These are phyloP conservation scores for Aureobasidium melanogenum DNA, from an alignment of 2,329 filamentous ascomycete genomes.

Conservation along the genomic window DNA sequence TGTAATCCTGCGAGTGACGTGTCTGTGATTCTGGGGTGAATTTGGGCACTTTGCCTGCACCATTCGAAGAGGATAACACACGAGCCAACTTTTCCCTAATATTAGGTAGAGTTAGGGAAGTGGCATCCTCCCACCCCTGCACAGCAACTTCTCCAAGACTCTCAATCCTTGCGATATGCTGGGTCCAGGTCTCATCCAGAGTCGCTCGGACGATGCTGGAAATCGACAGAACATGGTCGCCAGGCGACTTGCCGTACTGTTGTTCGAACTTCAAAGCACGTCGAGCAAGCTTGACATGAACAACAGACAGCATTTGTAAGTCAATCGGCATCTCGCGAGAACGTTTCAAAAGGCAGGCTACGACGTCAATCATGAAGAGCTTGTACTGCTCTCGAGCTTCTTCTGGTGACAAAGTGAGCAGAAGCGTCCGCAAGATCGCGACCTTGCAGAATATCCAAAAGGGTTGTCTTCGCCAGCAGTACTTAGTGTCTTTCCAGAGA, in stretches of 20 bases:
- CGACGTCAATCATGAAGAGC: constrained; percentile 30
- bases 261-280: constrained; percentile 19
- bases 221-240: background rate
- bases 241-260: background rate
- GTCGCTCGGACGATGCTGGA: background rate
- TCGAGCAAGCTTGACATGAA: constrained; percentile 20
- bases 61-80: background rate
- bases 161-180: background rate
- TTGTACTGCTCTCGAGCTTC: background rate
- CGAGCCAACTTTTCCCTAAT: background rate
- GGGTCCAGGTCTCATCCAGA: background rate
- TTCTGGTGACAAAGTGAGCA: constrained; percentile 18
- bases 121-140: background rate
- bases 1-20: background rate
- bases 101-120: constrained; percentile 16
- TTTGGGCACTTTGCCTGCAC: too few species aligned
- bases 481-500: constrained; percentile 20
- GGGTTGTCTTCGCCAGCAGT: constrained; percentile 55
- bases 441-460: constrained; percentile 57
- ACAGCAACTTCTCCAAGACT: background rate
- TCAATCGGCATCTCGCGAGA: constrained; percentile 11
- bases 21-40: background rate
- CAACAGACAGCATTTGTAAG: constrained; percentile 14
- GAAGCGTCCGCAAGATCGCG: constrained; percentile 43
- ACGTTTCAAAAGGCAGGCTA: constrained; percentile 41